Conservation (phyloP, 352 stramenopile genomes). For the Plasmopara viticola region DNA sequence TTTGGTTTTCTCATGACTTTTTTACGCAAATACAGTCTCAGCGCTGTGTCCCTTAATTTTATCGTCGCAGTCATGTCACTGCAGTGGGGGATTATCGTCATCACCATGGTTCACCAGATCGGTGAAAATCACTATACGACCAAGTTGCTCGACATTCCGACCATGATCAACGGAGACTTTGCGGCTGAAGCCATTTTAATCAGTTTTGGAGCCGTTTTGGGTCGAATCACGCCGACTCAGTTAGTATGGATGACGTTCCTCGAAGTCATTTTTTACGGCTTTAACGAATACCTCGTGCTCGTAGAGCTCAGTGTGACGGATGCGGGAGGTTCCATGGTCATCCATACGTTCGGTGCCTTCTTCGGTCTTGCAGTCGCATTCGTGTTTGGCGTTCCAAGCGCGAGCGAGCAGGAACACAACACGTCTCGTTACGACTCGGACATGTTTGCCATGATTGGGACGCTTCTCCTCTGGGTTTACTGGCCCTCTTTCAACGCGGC, state of each 20-base stretch:
- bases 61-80: constrained; percentile 56
- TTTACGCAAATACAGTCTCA: constrained; percentile 75
- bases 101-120: constrained; percentile 59
- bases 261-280: constrained; percentile 65
- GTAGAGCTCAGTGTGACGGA: constrained; percentile 57
- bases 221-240: constrained; percentile 69
- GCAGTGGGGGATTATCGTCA: constrained; percentile 63
- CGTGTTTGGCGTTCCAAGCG: constrained; percentile 39
- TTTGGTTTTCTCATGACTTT: constrained; percentile 89
- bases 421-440: constrained; percentile 64
- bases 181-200: constrained; percentile 69
- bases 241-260: constrained; percentile 68
- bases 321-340: constrained; percentile 75
- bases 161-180: constrained; percentile 80
- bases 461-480: constrained; percentile 84
- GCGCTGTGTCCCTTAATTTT: constrained; percentile 73
- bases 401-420: constrained; percentile 41
- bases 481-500: constrained; percentile 84
- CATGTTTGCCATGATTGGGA: constrained; percentile 79
- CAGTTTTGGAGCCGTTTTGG: constrained; percentile 71
- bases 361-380: constrained; percentile 71
- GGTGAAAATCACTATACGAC: constrained; percentile 34
- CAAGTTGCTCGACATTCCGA: constrained; percentile 45
- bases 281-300: constrained; percentile 74
- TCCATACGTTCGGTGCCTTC: constrained; percentile 81